Evolutionary conservation across 2,329 filamentous ascomycete species (phyloP).

Genomic region (Penicillium sp.): DNA sequence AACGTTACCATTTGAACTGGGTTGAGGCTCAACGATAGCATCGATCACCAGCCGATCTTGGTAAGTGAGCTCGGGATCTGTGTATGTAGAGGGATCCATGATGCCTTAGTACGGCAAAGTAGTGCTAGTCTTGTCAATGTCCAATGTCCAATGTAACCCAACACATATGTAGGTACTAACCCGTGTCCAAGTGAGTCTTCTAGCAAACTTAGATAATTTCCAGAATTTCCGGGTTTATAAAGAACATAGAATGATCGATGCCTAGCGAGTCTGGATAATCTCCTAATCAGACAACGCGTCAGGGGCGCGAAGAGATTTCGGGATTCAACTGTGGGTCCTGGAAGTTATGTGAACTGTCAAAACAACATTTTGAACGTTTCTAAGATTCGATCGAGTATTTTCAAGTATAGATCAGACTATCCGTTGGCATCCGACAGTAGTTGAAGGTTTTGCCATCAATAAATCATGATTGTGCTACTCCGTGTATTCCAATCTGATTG

Average conservation of each 20-base stretch:
- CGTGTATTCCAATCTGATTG: neutral
- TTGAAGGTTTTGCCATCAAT: neutral
- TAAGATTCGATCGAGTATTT: neutral
- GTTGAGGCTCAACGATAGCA: slow-evolving; percentile 35
- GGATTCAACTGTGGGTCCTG: slow-evolving; percentile 6
- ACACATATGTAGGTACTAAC: neutral
- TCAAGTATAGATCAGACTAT: neutral
- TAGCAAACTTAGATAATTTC: neutral
- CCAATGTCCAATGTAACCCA: neutral
- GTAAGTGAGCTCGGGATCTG: slow-evolving; percentile 36
- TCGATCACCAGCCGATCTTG: slow-evolving; percentile 42
- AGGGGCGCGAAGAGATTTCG: slow-evolving; percentile 14
- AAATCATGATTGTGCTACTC: neutral
- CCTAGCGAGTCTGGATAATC: neutral
- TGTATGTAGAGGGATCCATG: slow-evolving; percentile 33
- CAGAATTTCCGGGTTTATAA: neutral
- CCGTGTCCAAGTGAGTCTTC: neutral
- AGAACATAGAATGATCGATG: neutral
- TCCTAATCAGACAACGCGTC: slow-evolving; percentile 5
- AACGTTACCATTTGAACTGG: slow-evolving; percentile 15
- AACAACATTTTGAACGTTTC: slow-evolving; percentile 9
- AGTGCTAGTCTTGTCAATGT: slow-evolving; percentile 4
- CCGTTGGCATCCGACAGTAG: neutral
- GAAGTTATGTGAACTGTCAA: slow-evolving; percentile 1
- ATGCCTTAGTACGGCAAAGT: neutral